Evolutionary conservation across 257 asterid genomes (phyloP), one percentile per base, ranked within the genome.

Genomic region (Salvia rosmarinus): DNA sequence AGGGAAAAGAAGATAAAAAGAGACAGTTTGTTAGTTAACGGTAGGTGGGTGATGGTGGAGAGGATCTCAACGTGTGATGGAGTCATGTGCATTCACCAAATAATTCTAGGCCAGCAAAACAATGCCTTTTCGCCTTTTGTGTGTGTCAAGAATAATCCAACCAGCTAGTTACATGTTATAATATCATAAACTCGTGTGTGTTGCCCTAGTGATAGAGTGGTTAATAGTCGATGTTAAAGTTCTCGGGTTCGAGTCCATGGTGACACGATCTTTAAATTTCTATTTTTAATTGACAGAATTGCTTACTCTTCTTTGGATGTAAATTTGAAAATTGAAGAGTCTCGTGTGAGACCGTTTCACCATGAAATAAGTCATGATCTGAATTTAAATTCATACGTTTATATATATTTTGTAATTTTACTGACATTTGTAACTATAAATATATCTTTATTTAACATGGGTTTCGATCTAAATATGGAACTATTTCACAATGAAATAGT

Each of bases 61-160:
- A 30, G 13, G 49, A 42, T 20, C 70, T 43, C 20, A 46, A 3
- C 25, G n/a, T 16, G 28, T 46, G 75, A 19, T 59, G 68, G 61
- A 60, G 67, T 42, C 75, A 70, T 70, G 75, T 71, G 68, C 75
- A 9, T 30, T 43, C 70, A 71, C 59, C 69, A 60, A 71, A 34
- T 56, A 60, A 47, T 72, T 63, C 37, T 37, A 37, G 49, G 65
- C 71, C 71, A 73, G 46, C 70, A 58, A 63, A 72, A 52, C 64
- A 63, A 63, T 39, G 28, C 63, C 69, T 60, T 25, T 14, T 7
- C 21, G 13, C 10, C 21, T 52, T 19, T 52, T 20, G 30, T 25
- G 30, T 10, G 9, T 28, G 3, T 21, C 14, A 10, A 49, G 47
- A 30, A 47, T 32, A 67, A 9, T 67, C 59, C 44, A 65, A 23